phyloP scores from a whole-genome alignment of 2,329 filamentous ascomycete genomes.

The Bipolaris zeicola region DNA sequence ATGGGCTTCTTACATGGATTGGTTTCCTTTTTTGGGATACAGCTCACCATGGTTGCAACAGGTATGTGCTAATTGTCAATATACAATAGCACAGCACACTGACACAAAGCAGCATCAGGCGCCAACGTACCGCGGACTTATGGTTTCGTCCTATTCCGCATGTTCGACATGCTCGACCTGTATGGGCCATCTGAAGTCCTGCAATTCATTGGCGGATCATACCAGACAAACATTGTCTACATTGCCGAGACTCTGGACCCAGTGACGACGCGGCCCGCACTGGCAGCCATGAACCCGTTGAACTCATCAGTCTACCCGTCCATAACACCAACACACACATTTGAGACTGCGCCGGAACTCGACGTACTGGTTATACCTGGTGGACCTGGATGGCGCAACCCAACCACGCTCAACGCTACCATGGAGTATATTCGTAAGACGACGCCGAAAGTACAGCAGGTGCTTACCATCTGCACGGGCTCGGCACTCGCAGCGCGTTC shows the following conservation, averaged over 20 bases:
- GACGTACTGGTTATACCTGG: slow-evolving; percentile 71
- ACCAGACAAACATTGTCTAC: slow-evolving; percentile 29
- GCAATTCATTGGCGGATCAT: slow-evolving; percentile 32
- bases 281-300: slow-evolving; percentile 30
- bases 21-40: slow-evolving; percentile 1
- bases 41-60: background rate
- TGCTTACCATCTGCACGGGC: slow-evolving; percentile 71
- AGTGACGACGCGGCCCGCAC: slow-evolving; percentile 29
- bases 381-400: slow-evolving; percentile 55
- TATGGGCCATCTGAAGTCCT: slow-evolving; percentile 53
- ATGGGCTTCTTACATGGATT: slow-evolving; percentile 12
- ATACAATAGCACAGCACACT: background rate
- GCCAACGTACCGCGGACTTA: slow-evolving; percentile 26
- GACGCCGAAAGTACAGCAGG: slow-evolving; percentile 58
- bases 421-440: slow-evolving; percentile 56
- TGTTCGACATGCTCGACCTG: slow-evolving; percentile 37
- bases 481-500: slow-evolving; percentile 62
- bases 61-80: background rate
- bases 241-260: slow-evolving; percentile 37
- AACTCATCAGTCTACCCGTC: slow-evolving; percentile 42
- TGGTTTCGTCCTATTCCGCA: slow-evolving; percentile 36
- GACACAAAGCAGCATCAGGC: slow-evolving; percentile 6
- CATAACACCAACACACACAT: slow-evolving; percentile 59
- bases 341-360: slow-evolving; percentile 57
- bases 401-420: slow-evolving; percentile 34